Evolutionary conservation across 2,329 filamentous ascomycete genomes (phyloP), one percentile per base, ranked within the genome.

Genomic region (Sarocladium brachiariae): DNA sequence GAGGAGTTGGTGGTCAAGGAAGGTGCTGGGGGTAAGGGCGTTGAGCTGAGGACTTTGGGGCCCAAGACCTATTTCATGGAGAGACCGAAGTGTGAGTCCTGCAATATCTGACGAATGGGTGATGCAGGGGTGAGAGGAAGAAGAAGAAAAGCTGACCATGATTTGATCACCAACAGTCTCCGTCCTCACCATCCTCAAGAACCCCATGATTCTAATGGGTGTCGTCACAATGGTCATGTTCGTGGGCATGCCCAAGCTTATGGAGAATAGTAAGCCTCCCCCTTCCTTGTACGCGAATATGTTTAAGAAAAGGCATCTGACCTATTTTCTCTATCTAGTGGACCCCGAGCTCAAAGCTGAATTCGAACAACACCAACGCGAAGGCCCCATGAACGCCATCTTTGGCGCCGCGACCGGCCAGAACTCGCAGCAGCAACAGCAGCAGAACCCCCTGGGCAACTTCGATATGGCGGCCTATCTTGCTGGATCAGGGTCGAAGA

Each of bases 141-240:
- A 39, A 8, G 21, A 43, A 19, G 13, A 16, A 16, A 34, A 23
- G 25, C 21, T 13, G 13, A 25, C 10, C 37, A 21, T 21, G 7
- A 21, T 45, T 14, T 23, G 21, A 33, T 39, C 4, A 14, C 14
- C 11, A 24, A 11, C 57, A 89, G 86, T 92, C 70, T 89, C 84
- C 16, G 76, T 91, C n/a, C 63, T 96, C 52, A 81, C 80, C 52
- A 83, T 96, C 51, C 75, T 96, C 60, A 93, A 93, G 74, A 96
- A 89, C 64, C 93, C 93, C 3, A 97, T 97, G 90, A 96, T 97
- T 56, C 77, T 99, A 54, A 86, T 99, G 74, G 90, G 86, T 4
- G 70, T 95, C 30, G 83, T 93, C 34, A 89, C 85, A 54, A 81
- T 96, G 73, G 84, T 73, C 4, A 74, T 96, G 57, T 90, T 96